A percentile compares a stretch with the other conserved stretches of the same genome.
Evolutionary conservation across 495 filamentous ascomycete species (phyloP).

Genomic region (Tuber calosporum): DNA sequence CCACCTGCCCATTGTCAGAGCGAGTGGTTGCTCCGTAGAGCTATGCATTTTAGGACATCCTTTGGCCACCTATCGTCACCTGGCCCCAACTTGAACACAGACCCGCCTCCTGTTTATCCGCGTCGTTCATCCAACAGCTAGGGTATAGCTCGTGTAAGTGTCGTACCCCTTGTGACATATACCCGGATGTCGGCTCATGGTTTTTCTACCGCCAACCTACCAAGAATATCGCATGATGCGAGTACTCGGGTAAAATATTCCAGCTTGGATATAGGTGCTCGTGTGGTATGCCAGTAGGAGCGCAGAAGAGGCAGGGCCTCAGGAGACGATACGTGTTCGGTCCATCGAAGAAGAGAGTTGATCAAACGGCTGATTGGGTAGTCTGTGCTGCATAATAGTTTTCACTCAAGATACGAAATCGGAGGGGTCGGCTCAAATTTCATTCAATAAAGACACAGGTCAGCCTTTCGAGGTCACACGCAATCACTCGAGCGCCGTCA

Average conservation of each 20-base stretch:
- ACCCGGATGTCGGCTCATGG: not conserved
- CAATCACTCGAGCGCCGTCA: not conserved
- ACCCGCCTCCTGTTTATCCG: not conserved
- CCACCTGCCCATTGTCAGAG: not conserved
- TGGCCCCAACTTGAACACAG: not conserved
- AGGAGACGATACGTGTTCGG: constrained; percentile 1
- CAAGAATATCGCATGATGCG: not conserved
- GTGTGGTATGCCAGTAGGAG: not conserved
- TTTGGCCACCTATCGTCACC: not conserved
- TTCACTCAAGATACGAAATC: not conserved
- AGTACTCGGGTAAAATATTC: not conserved
- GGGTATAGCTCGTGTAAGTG: not conserved
- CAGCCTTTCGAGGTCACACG: not conserved
- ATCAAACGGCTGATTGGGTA: not conserved
- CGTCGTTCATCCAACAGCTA: not conserved
- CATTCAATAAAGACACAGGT: not conserved
- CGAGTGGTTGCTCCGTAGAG: not conserved
- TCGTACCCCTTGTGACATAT: not conserved
- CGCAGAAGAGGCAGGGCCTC: not conserved
- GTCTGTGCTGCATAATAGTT: not conserved
- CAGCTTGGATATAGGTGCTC: not conserved
- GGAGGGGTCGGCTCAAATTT: not conserved
- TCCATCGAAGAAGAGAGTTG: not conserved
- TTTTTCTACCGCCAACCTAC: not conserved
- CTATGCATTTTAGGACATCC: not conserved